Base-by-base conservation (phyloP, 768 basidiomycete genomes). In the Mycena galopus region DNA sequence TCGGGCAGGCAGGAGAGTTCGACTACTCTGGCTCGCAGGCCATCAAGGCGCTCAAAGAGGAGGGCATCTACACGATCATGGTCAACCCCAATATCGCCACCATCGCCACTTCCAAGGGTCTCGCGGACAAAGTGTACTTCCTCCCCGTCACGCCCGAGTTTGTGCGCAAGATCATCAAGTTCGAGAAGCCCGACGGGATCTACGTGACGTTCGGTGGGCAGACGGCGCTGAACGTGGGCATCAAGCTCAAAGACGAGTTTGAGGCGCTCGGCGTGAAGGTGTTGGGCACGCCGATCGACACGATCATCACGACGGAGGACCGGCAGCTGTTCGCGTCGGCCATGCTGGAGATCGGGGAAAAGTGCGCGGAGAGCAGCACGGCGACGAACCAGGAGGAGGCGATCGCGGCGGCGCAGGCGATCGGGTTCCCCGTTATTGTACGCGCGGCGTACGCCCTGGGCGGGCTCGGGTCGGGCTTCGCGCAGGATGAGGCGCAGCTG, bases 61-160 rank as follows among this genome's bases (percentile, higher is more conserved):
- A 99, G 81, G 98, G 98, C 37, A 99, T 99, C 79, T 99, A 98
- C 84, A 99, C 98, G 70, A 96, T 99, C 82, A 92, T 99, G 81
- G 91, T 99, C 77, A 99, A 99, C 83, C 97, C 98, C 30, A 99
- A 99, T 84, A 99, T 99, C 77, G 98, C 98, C 25, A 99, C 98
- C 44, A 99, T 98, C 76, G 96, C 96, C 55, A 98, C 96, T 1
- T 97, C 96, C 58, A 96, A 96, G 77, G 97, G 98, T 72, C 90
- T 99, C 61, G 98, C 98, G 27, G 98, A 99, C 87, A 99, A 99
- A 83, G 97, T 99, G 59, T 99, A 99, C 87, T 99, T 99, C 90
- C 89, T 99, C 12, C 98, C 98, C 56, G 98, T 99, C 67, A 99
- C 95, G 16, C 95, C 96, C 72, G 98, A 99, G 73, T 99, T 98